Percentiles rank a stretch among this genome's conserved stretches.
Conservation (phyloP, 2,329 filamentous ascomycete species). For the Fusarium torulosum region DNA sequence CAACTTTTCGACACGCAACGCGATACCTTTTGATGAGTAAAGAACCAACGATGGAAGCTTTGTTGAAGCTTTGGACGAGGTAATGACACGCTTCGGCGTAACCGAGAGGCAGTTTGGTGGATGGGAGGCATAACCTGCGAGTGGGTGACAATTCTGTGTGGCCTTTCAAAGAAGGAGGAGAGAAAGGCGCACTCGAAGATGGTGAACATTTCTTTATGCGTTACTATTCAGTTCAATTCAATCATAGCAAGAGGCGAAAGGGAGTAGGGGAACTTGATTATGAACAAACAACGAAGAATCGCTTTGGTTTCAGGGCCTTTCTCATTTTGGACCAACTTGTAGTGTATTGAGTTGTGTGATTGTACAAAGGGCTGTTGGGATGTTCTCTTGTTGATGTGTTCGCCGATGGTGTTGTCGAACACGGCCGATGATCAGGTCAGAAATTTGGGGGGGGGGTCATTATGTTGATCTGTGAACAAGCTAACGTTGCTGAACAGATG, state of each 20-base stretch:
- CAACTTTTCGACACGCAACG: slow-evolving; percentile 48
- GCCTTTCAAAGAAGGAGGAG: slow-evolving; percentile 8
- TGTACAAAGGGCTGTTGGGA: background rate
- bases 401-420: background rate
- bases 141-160: slow-evolving; percentile 16
- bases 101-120: slow-evolving; percentile 36
- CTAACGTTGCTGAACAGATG: background rate
- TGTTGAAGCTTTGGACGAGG: slow-evolving; percentile 35
- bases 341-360: background rate
- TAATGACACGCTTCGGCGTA: slow-evolving; percentile 41
- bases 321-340: background rate
- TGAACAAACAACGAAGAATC: slow-evolving; percentile 43
- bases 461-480: background rate
- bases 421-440: background rate
- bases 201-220: slow-evolving; percentile 43
- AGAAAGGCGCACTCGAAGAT: slow-evolving; percentile 34
- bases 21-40: slow-evolving; percentile 49
- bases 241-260: slow-evolving; percentile 54
- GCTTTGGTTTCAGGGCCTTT: slow-evolving; percentile 21
- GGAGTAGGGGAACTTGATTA: slow-evolving; percentile 51
- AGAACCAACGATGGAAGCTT: slow-evolving; percentile 43
- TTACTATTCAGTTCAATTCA: slow-evolving; percentile 47
- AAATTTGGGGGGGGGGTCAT: background rate
- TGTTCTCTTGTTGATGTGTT: background rate
- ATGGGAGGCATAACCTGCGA: slow-evolving; percentile 32